Base-by-base conservation (phyloP, 164 flowering plant genomes). In the Nelumbo lutea region DNA sequence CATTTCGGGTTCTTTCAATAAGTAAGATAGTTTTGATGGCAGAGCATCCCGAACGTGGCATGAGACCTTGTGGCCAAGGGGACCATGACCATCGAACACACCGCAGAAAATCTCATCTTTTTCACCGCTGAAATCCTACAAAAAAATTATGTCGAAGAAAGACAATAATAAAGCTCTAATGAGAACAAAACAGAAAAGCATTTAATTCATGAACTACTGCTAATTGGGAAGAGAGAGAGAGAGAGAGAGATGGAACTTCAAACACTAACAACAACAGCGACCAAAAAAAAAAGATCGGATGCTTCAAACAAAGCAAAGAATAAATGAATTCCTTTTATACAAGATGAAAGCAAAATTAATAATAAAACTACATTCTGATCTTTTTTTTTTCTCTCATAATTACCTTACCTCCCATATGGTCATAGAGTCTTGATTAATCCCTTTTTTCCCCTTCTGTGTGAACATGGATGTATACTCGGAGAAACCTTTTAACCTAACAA, bases 21-120 rank as follows among this genome's bases (percentile, higher is more conserved):
- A 73, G 43, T 70, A 40, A 14, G 83, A 77, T 64, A 90, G 81
- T 75, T 79, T 88, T 4, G 78, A 68, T 0, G 98, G 98, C 11
- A 91, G 69, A 10, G 58, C 58, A 51, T 94, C 93, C 0, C 97
- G 84, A 0, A 87, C 80, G 59, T 70, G 75, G 8, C 72, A 76
- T n/a, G 96, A 81, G 60, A 94, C 90, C 69, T 73, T 83, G 75
- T 94, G 97, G 50, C 97, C 96, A 0, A 67, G 68, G 6, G 91
- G 93, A 61, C 98, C 97, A 71, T 94, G 97, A 38, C 97, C 98
- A 62, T 93, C 97, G 50, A 93, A 90, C 38, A 94, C 91, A 8
- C 86, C 90, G 56, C 94, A 87, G 53, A 93, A 88, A 50, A 77
- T n/a, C 65, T 53, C 65, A 47, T 77, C 88, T 64, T 83, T 75